Evolutionary conservation across 1,139 yeast species (phyloP).

Genomic region (Saccharomyces uvarum): DNA sequence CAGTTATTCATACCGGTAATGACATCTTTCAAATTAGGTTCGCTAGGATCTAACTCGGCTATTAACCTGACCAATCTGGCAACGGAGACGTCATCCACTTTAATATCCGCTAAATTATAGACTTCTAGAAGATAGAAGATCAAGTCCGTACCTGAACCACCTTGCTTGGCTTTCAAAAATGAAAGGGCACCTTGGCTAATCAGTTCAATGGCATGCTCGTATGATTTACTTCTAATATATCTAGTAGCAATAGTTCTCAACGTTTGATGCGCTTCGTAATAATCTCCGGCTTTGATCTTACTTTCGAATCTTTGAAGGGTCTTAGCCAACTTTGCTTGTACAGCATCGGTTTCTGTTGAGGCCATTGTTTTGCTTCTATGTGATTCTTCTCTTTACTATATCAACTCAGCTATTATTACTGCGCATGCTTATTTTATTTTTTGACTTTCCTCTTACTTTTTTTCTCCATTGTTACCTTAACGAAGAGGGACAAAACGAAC

Average conservation of each 20-base stretch:
- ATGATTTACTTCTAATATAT: constrained; percentile 62
- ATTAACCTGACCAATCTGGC: constrained; percentile 32
- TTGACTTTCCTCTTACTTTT: not conserved
- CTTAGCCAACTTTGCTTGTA: constrained; percentile 42
- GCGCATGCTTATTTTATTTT: not conserved
- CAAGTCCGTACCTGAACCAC: constrained; percentile 75
- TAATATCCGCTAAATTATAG: constrained; percentile 44
- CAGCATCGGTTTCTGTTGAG: not conserved
- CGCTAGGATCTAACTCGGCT: constrained; percentile 37
- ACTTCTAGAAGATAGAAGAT: constrained; percentile 66
- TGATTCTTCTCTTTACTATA: no score
- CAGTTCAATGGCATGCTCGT: constrained; percentile 62
- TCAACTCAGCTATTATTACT: not conserved
- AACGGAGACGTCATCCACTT: constrained; percentile 39
- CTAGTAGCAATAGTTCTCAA: constrained; percentile 81
- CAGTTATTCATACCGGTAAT: constrained; percentile 59
- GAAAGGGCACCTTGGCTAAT: constrained; percentile 64
- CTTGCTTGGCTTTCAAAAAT: constrained; percentile 60
- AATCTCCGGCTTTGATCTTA: constrained; percentile 67
- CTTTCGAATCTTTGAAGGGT: constrained; percentile 59
- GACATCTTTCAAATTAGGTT: constrained; percentile 60
- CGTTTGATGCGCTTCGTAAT: constrained; percentile 93
- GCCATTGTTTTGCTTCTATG: not conserved
- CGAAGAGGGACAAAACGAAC: not conserved
- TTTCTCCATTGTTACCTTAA: constrained; percentile 1